phyloP scores from a whole-genome alignment of 2,329 filamentous ascomycete genomes.

The Talaromyces sp. region DNA sequence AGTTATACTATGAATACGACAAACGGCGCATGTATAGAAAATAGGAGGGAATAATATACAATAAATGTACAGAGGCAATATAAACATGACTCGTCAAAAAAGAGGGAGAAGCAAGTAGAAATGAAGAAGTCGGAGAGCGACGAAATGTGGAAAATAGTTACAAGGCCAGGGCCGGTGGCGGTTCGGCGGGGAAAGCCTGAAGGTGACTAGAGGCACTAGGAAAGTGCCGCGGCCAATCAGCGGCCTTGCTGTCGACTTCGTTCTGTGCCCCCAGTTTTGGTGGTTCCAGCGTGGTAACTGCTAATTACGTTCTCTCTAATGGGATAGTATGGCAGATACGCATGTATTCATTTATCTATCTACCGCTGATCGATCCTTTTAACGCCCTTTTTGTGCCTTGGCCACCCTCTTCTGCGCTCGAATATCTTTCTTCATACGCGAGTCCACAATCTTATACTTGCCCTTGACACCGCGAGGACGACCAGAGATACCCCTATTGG shows the following conservation, averaged over 20 bases:
- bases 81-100: slow-evolving; percentile 12
- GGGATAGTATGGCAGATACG: background rate
- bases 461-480: slow-evolving; percentile 90
- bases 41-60: slow-evolving; percentile 19
- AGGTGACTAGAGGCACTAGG: too few species aligned
- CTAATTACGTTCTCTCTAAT: background rate
- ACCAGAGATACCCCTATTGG: slow-evolving; percentile 80
- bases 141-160: background rate
- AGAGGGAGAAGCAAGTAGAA: slow-evolving; percentile 8
- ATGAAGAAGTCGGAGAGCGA: background rate
- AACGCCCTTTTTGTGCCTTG: slow-evolving; percentile 58
- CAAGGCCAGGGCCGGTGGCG: slow-evolving; percentile 14
- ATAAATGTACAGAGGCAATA: slow-evolving; percentile 20
- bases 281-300: background rate
- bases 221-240: slow-evolving; percentile 1
- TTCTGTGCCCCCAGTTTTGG: background rate
- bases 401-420: slow-evolving; percentile 75
- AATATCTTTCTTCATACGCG: slow-evolving; percentile 94
- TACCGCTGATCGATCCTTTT: background rate
- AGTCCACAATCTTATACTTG: slow-evolving; percentile 94
- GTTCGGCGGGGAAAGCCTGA: slow-evolving; percentile 9
- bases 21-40: slow-evolving; percentile 14
- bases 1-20: slow-evolving; percentile 21
- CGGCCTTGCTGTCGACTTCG: background rate
- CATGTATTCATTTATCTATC: background rate